A percentile compares a stretch with the other conserved stretches of the same genome.
phyloP scores from a whole-genome alignment of 2,329 filamentous ascomycete genomes.

The Thyridium curvatum region DNA sequence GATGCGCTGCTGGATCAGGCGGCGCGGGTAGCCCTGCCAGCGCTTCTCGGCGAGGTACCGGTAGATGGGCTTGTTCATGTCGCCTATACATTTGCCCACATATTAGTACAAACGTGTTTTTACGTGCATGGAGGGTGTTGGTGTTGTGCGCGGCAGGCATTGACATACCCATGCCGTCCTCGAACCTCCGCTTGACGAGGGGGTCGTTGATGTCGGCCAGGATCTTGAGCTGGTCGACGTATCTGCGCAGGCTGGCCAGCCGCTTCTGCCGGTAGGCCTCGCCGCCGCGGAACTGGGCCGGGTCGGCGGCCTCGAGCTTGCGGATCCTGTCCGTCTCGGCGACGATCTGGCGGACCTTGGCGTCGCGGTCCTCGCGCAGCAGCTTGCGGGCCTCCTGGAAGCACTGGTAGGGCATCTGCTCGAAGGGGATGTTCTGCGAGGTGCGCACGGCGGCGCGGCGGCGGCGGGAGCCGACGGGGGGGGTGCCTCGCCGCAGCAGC shows the following conservation, averaged over 20 bases:
- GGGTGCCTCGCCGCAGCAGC: conserved; percentile 60
- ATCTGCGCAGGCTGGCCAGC: conserved; percentile 61
- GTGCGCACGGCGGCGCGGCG: conserved; percentile 67
- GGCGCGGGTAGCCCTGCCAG: conserved; percentile 79
- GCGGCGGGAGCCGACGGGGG: conserved; percentile 77
- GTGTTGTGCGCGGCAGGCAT: too few relatives aligned
- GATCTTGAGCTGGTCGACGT: conserved; percentile 78
- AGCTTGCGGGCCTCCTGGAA: conserved; percentile 93
- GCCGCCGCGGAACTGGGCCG: conserved; percentile 54
- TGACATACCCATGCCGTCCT: conserved; percentile 72
- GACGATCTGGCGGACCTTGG: conserved; percentile 72
- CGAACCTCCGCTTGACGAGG: conserved; percentile 84
- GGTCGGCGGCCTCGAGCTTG: conserved; percentile 53
- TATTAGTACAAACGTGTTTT: too few relatives aligned
- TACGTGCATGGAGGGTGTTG: too few relatives aligned
- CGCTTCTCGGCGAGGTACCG: conserved; percentile 79
- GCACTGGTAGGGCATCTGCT: conserved; percentile 92
- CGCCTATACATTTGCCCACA: too few relatives aligned
- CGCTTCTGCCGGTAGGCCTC: conserved; percentile 58
- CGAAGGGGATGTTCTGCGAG: conserved; percentile 70
- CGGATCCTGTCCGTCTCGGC: conserved; percentile 63
- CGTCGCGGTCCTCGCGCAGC: conserved; percentile 68
- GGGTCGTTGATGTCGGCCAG: conserved; percentile 93
- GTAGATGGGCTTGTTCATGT: conserved; percentile 96
- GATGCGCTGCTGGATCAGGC: conserved; percentile 78